Evolutionary conservation across 2,329 filamentous ascomycete genomes (phyloP).

Genomic region (Penicillium sp.): DNA sequence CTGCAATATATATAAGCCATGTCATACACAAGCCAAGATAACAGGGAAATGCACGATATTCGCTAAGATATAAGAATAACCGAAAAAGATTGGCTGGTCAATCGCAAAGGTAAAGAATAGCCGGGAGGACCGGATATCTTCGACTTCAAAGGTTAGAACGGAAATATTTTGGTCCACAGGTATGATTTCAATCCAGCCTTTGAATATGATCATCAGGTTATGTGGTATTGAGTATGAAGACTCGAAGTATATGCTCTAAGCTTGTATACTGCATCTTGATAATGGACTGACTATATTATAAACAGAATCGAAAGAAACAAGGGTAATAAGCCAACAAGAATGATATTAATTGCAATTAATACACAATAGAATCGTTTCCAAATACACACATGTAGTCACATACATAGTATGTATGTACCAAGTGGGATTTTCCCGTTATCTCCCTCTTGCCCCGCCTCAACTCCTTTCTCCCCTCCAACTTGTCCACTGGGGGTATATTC

Average conservation of each 20-base stretch:
- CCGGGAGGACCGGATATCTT: conserved; percentile 13
- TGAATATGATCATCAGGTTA: not conserved
- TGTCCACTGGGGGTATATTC: not conserved
- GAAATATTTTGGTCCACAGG: not conserved
- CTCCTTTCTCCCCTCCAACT: not conserved
- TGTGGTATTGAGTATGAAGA: not conserved
- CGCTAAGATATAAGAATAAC: conserved; percentile 22
- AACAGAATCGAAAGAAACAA: not conserved
- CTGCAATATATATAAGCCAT: not conserved
- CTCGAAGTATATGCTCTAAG: not conserved
- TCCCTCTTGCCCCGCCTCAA: not conserved
- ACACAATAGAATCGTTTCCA: not conserved
- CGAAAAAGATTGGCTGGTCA: conserved; percentile 5
- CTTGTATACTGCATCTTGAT: not conserved
- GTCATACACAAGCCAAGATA: not conserved
- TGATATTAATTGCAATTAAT: not conserved
- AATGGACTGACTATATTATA: not conserved
- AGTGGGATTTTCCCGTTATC: not conserved
- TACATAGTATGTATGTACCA: too few relatives aligned
- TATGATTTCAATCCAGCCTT: not conserved
- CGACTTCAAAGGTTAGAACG: not conserved
- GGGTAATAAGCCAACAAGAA: not conserved
- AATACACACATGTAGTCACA: not conserved
- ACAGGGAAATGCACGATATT: conserved; percentile 6
- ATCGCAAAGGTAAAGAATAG: conserved; percentile 30